A percentile compares a stretch with the other conserved stretches of the same genome.
Evolutionary conservation across 2,329 filamentous ascomycete species (phyloP).

Genomic region (Talaromyces sp.): DNA sequence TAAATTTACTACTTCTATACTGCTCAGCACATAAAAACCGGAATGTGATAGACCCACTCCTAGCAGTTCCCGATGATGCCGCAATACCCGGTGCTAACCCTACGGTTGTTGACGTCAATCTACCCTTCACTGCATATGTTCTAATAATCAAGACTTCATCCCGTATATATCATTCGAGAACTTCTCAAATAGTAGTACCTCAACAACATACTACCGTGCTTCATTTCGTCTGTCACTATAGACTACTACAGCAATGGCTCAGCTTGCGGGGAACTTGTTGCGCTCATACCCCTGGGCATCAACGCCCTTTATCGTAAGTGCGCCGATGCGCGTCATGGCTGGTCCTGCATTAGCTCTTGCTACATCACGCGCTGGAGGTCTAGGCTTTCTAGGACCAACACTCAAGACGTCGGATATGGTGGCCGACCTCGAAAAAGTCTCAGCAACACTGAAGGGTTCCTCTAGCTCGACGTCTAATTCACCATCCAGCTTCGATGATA

Average conservation of each 20-base stretch:
- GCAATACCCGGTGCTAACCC: not conserved
- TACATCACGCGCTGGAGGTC: slow-evolving; percentile 52
- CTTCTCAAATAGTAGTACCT: not conserved
- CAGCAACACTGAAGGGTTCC: slow-evolving; percentile 15
- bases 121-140: not conserved
- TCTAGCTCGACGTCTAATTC: slow-evolving; percentile 2
- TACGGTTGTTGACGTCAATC: not conserved
- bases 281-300: slow-evolving; percentile 48
- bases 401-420: slow-evolving; percentile 34
- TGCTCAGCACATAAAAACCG: not conserved
- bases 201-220: not conserved
- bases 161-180: not conserved
- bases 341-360: slow-evolving; percentile 54
- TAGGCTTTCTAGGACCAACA: slow-evolving; percentile 55
- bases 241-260: not conserved
- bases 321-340: slow-evolving; percentile 66
- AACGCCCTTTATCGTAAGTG: slow-evolving; percentile 56
- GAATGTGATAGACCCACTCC: not conserved
- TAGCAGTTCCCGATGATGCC: not conserved
- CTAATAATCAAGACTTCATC: not conserved
- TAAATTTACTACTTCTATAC: not conserved
- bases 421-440: slow-evolving; percentile 25
- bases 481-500: not conserved
- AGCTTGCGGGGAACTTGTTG: slow-evolving; percentile 2
- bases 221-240: not conserved